A percentile compares a stretch with the other conserved stretches of the same genome.
These are phyloP conservation scores for Westerdykella aurantiaca DNA, from an alignment of 2,329 filamentous ascomycete species.

Conservation along the genomic window DNA sequence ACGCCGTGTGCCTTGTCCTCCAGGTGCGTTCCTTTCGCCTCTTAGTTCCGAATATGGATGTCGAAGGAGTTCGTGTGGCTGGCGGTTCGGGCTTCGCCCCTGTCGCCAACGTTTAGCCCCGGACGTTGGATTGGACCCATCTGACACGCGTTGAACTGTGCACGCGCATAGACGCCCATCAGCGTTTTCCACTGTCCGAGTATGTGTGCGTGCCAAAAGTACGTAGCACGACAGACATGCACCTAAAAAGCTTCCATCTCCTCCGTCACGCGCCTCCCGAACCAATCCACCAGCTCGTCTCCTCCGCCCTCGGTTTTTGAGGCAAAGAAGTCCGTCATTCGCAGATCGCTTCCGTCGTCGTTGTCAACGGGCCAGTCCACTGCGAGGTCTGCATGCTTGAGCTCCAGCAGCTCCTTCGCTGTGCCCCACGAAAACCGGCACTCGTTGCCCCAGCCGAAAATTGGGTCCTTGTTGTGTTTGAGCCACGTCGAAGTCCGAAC, in stretches of 20 bases:
- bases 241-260: conserved; percentile 66
- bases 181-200: too few relatives aligned
- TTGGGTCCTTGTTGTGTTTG: conserved; percentile 76
- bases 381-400: conserved; percentile 60
- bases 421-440: conserved; percentile 96
- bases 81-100: too few relatives aligned
- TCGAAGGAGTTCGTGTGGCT: too few relatives aligned
- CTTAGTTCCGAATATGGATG: too few relatives aligned
- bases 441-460: conserved; percentile 93
- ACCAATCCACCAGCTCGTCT: conserved; percentile 75
- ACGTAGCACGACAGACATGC: too few relatives aligned
- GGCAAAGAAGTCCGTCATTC: conserved; percentile 71
- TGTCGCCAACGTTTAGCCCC: too few relatives aligned
- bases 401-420: conserved; percentile 84
- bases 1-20: too few relatives aligned
- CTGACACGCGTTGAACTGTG: too few relatives aligned
- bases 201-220: too few relatives aligned
- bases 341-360: conserved; percentile 55
- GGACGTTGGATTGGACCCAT: too few relatives aligned
- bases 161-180: too few relatives aligned
- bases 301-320: conserved; percentile 43
- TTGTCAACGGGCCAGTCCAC: conserved; percentile 86
- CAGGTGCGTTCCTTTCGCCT: too few relatives aligned
- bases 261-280: conserved; percentile 63
- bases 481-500: conserved; percentile 75